phyloP scores from a whole-genome alignment of 106 monocot genomes.

The Acorus calamus region DNA sequence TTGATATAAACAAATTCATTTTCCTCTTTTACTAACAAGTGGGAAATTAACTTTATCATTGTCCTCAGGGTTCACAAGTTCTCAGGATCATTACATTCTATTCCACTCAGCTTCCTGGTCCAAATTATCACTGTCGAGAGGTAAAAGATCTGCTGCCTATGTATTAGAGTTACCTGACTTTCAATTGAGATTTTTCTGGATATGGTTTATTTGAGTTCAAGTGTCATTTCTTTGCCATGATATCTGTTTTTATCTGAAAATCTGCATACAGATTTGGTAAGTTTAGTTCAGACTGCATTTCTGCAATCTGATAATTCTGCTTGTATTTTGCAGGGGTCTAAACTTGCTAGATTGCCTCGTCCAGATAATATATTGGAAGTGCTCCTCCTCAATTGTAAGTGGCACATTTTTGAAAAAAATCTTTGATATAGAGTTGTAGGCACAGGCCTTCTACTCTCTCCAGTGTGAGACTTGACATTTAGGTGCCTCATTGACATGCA shows the following conservation, averaged over 20 bases:
- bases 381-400: slow-evolving; percentile 74
- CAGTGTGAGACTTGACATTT: too few species aligned
- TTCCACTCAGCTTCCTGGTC: slow-evolving; percentile 94
- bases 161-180: too few species aligned
- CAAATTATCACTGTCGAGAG: slow-evolving; percentile 99
- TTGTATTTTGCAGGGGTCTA: slow-evolving; percentile 47
- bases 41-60: too few species aligned
- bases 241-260: too few species aligned
- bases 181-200: too few species aligned
- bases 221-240: too few species aligned
- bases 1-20: too few species aligned
- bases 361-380: slow-evolving; percentile 64
- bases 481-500: slow-evolving; percentile 14
- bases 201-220: too few species aligned
- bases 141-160: slow-evolving; percentile 12
- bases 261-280: too few species aligned
- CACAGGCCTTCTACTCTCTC: too few species aligned
- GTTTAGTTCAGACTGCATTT: too few species aligned
- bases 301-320: neutral
- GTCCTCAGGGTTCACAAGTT: slow-evolving; percentile 58
- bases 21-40: too few species aligned
- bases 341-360: slow-evolving; percentile 63
- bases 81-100: slow-evolving; percentile 91
- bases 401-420: neutral
- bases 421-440: neutral